A percentile compares a stretch with the other conserved stretches of the same genome.
phyloP scores from a whole-genome alignment of 345 rosid genomes.

The Melaleuca quinquenervia region DNA sequence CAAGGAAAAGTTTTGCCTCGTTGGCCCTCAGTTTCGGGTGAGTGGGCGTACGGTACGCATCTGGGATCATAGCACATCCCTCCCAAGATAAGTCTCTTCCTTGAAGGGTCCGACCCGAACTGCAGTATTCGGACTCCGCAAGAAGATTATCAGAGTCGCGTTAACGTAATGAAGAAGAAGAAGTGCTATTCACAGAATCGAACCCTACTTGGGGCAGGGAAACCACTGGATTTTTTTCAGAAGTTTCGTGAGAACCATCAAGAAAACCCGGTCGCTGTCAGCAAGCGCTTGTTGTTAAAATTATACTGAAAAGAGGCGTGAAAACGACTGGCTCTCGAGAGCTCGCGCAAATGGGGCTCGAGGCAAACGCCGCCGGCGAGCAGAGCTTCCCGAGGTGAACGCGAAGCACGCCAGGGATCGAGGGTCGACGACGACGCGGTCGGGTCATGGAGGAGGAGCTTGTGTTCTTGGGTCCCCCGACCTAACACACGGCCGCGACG shows the following conservation, averaged over 20 bases:
- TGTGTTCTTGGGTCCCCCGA: background rate
- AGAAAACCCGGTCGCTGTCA: background rate
- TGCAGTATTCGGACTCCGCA: background rate
- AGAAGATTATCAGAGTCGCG: background rate
- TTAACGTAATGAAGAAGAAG: no score
- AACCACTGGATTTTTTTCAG: background rate
- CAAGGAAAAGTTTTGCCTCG: background rate
- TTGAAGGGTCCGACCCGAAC: background rate
- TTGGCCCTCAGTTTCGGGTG: background rate
- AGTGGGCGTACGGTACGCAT: background rate
- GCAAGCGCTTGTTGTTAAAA: background rate
- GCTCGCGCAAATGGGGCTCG: background rate
- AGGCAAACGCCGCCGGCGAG: background rate
- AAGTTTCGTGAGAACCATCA: background rate
- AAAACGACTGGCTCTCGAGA: background rate
- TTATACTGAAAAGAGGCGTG: background rate
- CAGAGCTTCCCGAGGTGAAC: background rate
- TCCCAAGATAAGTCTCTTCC: background rate
- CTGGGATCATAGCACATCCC: background rate
- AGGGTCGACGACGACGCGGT: background rate
- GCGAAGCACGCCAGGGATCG: background rate
- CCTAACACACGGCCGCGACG: no score
- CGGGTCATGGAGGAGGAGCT: background rate
- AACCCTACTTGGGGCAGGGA: background rate
- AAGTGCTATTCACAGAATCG: background rate